Conservation (phyloP, 116 monocot species). For the Trichopus zeylanicus region DNA sequence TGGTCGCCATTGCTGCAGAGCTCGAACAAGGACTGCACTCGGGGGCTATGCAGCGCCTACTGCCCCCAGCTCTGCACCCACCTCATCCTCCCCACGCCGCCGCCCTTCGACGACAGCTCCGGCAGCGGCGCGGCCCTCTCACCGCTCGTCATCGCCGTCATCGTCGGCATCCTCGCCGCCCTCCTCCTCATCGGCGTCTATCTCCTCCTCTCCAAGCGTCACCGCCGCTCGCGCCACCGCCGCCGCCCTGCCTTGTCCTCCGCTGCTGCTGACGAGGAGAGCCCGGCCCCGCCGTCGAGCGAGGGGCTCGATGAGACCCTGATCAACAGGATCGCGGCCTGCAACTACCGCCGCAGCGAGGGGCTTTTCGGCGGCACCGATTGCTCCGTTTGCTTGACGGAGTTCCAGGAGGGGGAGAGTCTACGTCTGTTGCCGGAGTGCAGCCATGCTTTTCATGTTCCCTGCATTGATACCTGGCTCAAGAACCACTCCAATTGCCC, state of each 20-base stretch:
- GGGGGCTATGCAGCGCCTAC: not conserved
- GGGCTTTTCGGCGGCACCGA: not conserved
- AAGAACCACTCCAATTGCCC: not conserved
- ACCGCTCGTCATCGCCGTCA: constrained; percentile 50
- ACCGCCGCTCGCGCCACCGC: not conserved
- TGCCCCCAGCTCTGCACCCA: not conserved
- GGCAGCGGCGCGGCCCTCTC: constrained; percentile 25
- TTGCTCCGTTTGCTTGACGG: not conserved
- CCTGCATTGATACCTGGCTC: not conserved
- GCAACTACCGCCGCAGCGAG: not conserved
- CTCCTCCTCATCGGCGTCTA: constrained; percentile 43
- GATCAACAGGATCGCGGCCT: not conserved
- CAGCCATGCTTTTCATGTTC: not conserved
- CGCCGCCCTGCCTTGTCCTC: not conserved
- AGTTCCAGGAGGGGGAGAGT: not conserved
- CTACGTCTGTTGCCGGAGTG: not conserved
- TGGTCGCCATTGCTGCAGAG: not conserved
- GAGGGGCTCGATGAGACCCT: not conserved
- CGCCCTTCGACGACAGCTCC: not conserved
- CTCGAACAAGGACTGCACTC: not conserved
- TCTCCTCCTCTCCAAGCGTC: constrained; percentile 38
- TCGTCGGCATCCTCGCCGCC: constrained; percentile 37
- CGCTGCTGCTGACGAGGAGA: no score
- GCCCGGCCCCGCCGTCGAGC: not conserved
- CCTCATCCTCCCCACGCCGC: constrained; percentile 4